A percentile compares a stretch with the other conserved stretches of the same genome.
phyloP scores from a whole-genome alignment of 805 yeast species.

The Clavispora fructus region DNA sequence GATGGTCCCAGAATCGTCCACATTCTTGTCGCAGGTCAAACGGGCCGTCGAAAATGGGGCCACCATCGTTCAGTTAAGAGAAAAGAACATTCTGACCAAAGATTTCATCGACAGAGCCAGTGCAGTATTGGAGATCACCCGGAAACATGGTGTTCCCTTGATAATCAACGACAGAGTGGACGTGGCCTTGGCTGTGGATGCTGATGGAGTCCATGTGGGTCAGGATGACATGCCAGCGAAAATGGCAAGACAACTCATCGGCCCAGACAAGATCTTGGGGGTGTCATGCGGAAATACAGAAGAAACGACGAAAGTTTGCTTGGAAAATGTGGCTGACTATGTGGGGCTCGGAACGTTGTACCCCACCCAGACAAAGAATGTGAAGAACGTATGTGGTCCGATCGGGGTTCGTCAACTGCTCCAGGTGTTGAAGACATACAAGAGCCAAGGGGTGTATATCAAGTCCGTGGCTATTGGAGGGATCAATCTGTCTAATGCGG shows the following conservation, averaged over 20 bases:
- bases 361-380: conserved; percentile 62
- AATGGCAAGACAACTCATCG: conserved; percentile 58
- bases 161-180: conserved; percentile 85
- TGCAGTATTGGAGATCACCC: conserved; percentile 58
- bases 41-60: conserved; percentile 66
- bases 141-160: conserved; percentile 58
- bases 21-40: conserved; percentile 57
- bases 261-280: conserved; percentile 73
- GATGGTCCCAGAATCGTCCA: conserved; percentile 57
- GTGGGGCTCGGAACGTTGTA: conserved; percentile 82
- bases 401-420: conserved; percentile 57
- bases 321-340: conserved; percentile 59
- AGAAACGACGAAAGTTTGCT: conserved; percentile 50
- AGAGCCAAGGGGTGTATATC: conserved; percentile 28
- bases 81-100: conserved; percentile 64
- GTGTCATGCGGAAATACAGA: conserved; percentile 59
- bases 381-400: conserved; percentile 50
- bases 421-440: conserved; percentile 31
- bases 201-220: conserved; percentile 91
- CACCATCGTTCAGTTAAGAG: conserved; percentile 79
- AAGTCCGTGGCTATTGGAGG: conserved; percentile 81
- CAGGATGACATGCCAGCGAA: conserved; percentile 77
- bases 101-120: conserved; percentile 61
- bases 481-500: conserved; percentile 56
- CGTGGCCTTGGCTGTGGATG: conserved; percentile 82